These are phyloP conservation scores for Leccinum uliginosum DNA, from an alignment of 768 basidiomycete species.

Conservation along the genomic window DNA sequence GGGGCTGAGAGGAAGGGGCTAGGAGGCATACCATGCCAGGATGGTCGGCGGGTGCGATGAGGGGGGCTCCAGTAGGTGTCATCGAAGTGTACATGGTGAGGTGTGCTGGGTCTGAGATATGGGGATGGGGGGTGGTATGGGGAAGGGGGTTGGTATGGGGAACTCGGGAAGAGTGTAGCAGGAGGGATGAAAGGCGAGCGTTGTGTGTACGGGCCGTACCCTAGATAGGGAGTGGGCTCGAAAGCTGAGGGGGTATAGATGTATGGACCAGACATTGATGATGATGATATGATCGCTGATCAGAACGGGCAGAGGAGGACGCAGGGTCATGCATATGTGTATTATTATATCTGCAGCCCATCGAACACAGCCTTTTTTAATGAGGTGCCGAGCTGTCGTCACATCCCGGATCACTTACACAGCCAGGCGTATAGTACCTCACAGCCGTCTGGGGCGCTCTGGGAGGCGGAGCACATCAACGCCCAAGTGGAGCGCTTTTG, in stretches of 20 bases:
- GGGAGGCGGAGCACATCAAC: neutral
- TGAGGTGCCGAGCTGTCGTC: neutral
- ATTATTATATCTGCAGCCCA: slow-evolving; percentile 17
- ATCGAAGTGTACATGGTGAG: slow-evolving; percentile 19
- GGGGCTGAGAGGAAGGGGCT: slow-evolving; percentile 23
- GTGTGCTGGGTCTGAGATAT: slow-evolving; percentile 29
- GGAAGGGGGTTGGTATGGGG: slow-evolving; percentile 31
- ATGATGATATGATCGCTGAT: slow-evolving; percentile 14
- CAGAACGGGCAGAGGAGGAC: neutral
- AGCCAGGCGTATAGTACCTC: slow-evolving; percentile 8
- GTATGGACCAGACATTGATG: slow-evolving; percentile 37
- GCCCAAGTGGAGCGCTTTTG: neutral
- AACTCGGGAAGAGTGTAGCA: slow-evolving; percentile 33
- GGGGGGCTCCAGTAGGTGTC: slow-evolving; percentile 22
- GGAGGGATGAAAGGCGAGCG: slow-evolving; percentile 44
- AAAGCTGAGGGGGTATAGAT: slow-evolving; percentile 38
- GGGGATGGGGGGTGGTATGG: slow-evolving; percentile 28
- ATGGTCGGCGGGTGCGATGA: slow-evolving; percentile 36
- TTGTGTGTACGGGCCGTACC: slow-evolving; percentile 29
- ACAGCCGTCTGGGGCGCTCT: slow-evolving; percentile 13
- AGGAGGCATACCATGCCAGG: slow-evolving; percentile 36
- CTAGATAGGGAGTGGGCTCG: slow-evolving; percentile 33
- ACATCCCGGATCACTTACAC: slow-evolving; percentile 5
- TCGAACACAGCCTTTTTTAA: slow-evolving; percentile 12
- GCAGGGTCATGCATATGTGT: neutral